Conservation (phyloP, 768 basidiomycete genomes). For the Trametes cubensis region DNA sequence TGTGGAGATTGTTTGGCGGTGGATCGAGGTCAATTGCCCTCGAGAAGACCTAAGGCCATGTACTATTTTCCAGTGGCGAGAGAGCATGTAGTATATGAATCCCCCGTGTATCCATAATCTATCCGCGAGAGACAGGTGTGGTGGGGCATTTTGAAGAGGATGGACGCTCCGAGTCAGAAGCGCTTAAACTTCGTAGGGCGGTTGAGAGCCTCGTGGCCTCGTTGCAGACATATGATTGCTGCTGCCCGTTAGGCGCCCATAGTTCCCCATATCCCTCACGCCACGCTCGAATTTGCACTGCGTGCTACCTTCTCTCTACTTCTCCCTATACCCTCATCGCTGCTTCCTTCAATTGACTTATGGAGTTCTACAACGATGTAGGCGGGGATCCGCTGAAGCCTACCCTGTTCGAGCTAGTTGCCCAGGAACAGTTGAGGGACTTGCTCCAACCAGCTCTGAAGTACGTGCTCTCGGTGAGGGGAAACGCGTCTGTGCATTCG, state of each 20-base stretch:
- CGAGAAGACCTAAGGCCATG: background rate
- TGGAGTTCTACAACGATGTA: slow-evolving; percentile 84
- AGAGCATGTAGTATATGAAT: background rate
- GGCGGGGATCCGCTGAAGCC: slow-evolving; percentile 76
- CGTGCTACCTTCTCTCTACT: too few relatives aligned
- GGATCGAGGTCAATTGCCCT: slow-evolving; percentile 12
- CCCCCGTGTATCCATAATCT: background rate
- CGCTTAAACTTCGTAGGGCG: too few relatives aligned
- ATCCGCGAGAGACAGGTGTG: too few relatives aligned
- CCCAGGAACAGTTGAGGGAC: slow-evolving; percentile 91
- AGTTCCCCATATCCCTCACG: slow-evolving; percentile 2
- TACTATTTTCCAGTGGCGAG: slow-evolving; percentile 9
- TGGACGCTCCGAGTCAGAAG: too few relatives aligned
- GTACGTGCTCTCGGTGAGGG: slow-evolving; percentile 85
- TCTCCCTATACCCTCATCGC: too few relatives aligned
- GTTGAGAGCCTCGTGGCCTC: slow-evolving; percentile 6
- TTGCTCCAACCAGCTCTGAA: slow-evolving; percentile 92
- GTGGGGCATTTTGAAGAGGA: too few relatives aligned
- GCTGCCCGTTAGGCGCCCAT: slow-evolving; percentile 2
- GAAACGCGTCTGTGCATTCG: background rate
- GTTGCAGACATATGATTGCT: slow-evolving; percentile 3
- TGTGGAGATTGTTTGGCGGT: slow-evolving; percentile 19
- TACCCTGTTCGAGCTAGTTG: slow-evolving; percentile 88
- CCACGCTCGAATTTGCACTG: background rate
- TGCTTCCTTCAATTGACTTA: slow-evolving; percentile 31